A percentile compares a stretch with the other conserved stretches of the same genome.
phyloP scores from a whole-genome alignment of 1,139 yeast genomes.

The Geotrichum phurueaensis region DNA sequence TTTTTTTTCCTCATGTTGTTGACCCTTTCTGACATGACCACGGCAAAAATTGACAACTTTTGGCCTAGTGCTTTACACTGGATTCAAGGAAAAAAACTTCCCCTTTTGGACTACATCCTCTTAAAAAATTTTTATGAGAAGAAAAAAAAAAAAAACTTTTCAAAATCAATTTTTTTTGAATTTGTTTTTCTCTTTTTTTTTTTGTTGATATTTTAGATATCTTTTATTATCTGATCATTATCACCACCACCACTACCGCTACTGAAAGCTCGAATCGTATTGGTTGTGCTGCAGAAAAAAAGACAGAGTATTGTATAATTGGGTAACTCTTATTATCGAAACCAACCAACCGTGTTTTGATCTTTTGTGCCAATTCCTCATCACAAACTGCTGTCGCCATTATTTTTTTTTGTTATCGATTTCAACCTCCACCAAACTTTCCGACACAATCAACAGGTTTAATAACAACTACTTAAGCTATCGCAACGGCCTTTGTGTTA shows the following conservation, averaged over 20 bases:
- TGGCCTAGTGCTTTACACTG: neutral
- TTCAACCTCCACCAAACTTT: neutral
- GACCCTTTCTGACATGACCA: neutral
- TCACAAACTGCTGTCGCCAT: neutral
- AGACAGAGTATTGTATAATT: neutral
- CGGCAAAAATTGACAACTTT: neutral
- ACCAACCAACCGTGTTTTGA: neutral
- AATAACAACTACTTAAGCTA: neutral
- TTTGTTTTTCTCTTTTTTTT: neutral
- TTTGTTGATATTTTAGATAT: neutral
- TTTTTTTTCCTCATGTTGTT: neutral
- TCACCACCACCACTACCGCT: neutral
- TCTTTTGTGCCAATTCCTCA: neutral
- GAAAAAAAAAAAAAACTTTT: neutral
- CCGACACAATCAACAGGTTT: neutral
- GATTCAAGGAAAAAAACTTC: neutral
- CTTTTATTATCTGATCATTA: neutral
- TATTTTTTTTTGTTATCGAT: neutral
- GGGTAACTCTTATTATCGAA: neutral
- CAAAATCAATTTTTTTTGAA: neutral
- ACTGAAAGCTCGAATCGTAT: neutral
- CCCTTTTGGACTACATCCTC: neutral
- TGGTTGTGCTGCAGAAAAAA: neutral
- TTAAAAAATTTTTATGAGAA: neutral
- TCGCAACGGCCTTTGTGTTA: neutral